A percentile compares a stretch with the other conserved stretches of the same genome.
Evolutionary conservation across 1,284 basidiomycete species (phyloP).

Genomic region (Puccinia novopanici): DNA sequence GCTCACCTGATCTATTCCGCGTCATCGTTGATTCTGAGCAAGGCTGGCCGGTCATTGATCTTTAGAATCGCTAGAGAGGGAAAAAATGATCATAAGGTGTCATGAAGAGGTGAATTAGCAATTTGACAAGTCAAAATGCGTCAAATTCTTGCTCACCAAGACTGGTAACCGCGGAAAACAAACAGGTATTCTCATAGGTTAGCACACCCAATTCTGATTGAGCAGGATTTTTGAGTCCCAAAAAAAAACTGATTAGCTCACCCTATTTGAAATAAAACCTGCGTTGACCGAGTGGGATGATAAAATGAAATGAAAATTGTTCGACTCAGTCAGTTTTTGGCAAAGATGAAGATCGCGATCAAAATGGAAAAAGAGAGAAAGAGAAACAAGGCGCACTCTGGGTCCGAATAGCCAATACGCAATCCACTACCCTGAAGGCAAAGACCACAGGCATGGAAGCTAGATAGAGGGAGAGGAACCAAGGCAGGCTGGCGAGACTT

Average conservation of each 20-base stretch:
- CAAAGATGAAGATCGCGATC: neutral
- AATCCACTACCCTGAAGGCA: slow-evolving; percentile 97
- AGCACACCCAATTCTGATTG: neutral
- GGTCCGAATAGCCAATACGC: slow-evolving; percentile 99
- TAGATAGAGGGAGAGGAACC: slow-evolving; percentile 89
- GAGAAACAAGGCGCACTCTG: slow-evolving; percentile 67
- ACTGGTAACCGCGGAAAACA: neutral
- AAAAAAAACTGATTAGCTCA: slow-evolving; percentile 1
- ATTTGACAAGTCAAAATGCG: neutral
- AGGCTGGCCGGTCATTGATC: slow-evolving; percentile 92
- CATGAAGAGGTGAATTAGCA: neutral
- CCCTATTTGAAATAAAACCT: slow-evolving; percentile 51
- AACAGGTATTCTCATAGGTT: neutral
- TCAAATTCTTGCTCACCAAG: slow-evolving; percentile 8
- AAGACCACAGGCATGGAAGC: slow-evolving; percentile 99
- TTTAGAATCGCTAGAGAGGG: slow-evolving; percentile 79
- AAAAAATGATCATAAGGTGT: neutral
- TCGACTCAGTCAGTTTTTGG: neutral
- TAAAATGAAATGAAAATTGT: neutral
- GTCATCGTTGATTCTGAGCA: slow-evolving; percentile 94
- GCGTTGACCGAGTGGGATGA: neutral
- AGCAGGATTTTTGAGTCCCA: neutral
- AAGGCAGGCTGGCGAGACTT: slow-evolving; percentile 93
- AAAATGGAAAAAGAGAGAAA: neutral
- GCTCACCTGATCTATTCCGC: slow-evolving; percentile 89